Percentiles rank a stretch among this genome's conserved stretches.
Evolutionary conservation across 2,329 filamentous ascomycete genomes (phyloP).

Genomic region (Aspergillus sclerotialis): DNA sequence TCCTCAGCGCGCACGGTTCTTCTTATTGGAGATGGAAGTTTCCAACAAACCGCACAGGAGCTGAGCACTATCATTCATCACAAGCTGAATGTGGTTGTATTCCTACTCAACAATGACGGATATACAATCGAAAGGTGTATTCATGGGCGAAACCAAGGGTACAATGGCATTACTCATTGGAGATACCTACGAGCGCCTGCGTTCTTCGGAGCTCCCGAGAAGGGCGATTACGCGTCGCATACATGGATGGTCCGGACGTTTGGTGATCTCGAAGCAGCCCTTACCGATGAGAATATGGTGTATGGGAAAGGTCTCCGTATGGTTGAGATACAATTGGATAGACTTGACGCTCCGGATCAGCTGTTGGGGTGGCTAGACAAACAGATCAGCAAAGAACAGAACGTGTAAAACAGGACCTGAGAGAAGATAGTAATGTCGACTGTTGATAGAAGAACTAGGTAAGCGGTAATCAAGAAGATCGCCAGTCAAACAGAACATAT

Average conservation of each 20-base stretch:
- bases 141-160: conserved; percentile 3
- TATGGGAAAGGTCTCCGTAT: background rate
- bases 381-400: too few relatives aligned
- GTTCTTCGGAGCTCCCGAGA: background rate
- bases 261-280: background rate
- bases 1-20: conserved; percentile 3
- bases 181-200: conserved; percentile 12
- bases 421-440: too few relatives aligned
- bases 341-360: background rate
- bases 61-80: conserved; percentile 7
- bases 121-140: conserved; percentile 6
- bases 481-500: too few relatives aligned
- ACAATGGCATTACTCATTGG: conserved; percentile 24
- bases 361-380: background rate
- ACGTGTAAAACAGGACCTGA: too few relatives aligned
- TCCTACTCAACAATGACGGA: conserved; percentile 6
- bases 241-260: background rate
- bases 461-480: too few relatives aligned
- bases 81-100: conserved; percentile 1
- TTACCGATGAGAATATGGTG: too few relatives aligned
- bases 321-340: background rate
- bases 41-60: conserved; percentile 10
- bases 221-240: background rate
- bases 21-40: conserved; percentile 10
- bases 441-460: too few relatives aligned